phyloP scores from a whole-genome alignment of 768 basidiomycete genomes.

The Mycena chlorophos region DNA sequence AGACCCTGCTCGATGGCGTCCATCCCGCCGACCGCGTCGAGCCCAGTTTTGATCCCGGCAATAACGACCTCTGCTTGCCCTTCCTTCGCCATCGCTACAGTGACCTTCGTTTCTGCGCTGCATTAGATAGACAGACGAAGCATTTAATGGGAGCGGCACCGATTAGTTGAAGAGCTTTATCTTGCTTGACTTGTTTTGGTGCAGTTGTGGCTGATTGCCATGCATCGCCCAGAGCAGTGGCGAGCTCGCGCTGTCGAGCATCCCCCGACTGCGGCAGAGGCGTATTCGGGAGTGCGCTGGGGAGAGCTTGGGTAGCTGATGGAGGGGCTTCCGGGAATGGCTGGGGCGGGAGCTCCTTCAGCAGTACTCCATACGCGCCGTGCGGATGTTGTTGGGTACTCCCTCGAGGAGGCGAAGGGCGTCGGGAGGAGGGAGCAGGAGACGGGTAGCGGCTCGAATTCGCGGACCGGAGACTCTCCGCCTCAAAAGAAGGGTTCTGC shows the following conservation, averaged over 20 bases:
- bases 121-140: neutral
- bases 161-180: constrained; percentile 12
- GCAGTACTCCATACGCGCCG: neutral
- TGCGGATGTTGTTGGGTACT: neutral
- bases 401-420: neutral
- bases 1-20: constrained; percentile 18
- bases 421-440: neutral
- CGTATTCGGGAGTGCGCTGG: neutral
- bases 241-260: constrained; percentile 9
- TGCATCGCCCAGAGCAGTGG: constrained; percentile 9
- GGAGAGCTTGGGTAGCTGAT: no score
- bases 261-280: neutral
- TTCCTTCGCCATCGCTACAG: neutral
- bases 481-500: neutral
- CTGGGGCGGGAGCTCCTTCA: no score
- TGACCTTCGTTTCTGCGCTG: constrained; percentile 4
- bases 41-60: constrained; percentile 7
- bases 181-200: constrained; percentile 9
- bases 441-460: neutral
- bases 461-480: no score
- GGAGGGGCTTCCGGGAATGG: no score
- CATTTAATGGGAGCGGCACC: constrained; percentile 2
- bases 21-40: constrained; percentile 15
- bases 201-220: constrained; percentile 14
- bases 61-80: constrained; percentile 1